Conservation (phyloP, 495 filamentous ascomycete species). For the Penicillium tannophilum region DNA sequence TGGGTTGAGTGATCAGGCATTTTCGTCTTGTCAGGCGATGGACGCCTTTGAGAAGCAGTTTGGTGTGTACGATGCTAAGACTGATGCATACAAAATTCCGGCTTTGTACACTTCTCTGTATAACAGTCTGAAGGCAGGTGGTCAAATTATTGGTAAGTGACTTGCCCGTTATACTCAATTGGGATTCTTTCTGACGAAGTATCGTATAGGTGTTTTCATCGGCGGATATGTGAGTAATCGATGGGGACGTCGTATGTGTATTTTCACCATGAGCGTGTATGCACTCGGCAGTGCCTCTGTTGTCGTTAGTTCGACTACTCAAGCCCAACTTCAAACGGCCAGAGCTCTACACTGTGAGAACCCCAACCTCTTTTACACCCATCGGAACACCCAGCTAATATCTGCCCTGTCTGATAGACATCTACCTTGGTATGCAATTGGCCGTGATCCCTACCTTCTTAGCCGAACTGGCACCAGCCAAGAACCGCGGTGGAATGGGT, state of each 20-base stretch:
- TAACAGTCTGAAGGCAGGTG: constrained; percentile 40
- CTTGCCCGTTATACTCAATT: background rate
- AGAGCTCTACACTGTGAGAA: constrained; percentile 34
- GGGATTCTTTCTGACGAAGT: background rate
- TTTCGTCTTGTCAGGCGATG: constrained; percentile 38
- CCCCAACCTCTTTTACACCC: background rate
- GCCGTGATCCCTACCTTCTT: constrained; percentile 33
- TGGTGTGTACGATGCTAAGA: constrained; percentile 28
- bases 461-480: constrained; percentile 37
- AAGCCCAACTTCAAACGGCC: constrained; percentile 34
- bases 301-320: constrained; percentile 29
- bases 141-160: constrained; percentile 18
- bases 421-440: constrained; percentile 43
- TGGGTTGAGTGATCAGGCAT: constrained; percentile 38
- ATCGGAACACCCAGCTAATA: background rate
- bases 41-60: constrained; percentile 32
- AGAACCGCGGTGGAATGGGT: constrained; percentile 35
- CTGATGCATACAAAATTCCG: constrained; percentile 19
- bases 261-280: constrained; percentile 38
- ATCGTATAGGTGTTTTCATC: constrained; percentile 23
- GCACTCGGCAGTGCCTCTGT: constrained; percentile 36
- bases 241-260: constrained; percentile 36
- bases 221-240: constrained; percentile 33
- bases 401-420: background rate
- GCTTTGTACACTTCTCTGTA: constrained; percentile 33